Evolutionary conservation across 495 filamentous ascomycete genomes (phyloP), one percentile per base, ranked within the genome.

Genomic region (Penicillium malachiteum): DNA sequence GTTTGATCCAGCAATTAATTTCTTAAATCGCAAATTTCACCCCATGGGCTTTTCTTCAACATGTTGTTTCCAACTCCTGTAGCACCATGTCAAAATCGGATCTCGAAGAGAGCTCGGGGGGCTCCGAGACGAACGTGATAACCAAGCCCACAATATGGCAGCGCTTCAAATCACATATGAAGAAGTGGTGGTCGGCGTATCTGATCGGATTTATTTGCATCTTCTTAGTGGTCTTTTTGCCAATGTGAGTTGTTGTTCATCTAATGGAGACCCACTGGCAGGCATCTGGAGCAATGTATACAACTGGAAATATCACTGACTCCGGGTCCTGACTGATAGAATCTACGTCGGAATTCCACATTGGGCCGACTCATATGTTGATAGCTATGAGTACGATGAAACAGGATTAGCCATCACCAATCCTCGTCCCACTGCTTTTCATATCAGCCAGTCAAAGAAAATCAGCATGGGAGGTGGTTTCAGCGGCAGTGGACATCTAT

Each of bases 181-280:
- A 68, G 51, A 64, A 54, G 43, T 60, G 67, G 62, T 71, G 69
- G 66, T 71, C 66, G 66, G 33, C 55, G 0, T 69, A 71, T 52
- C 34, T 64, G 26, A 54, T 69, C n/a, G 57, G 31, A 8, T 42
- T 69, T 13, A 54, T 58, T 35, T 43, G 54, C 14, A 48, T 61
- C 8, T 50, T 71, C 7, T 44, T 71, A 1, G 55, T 69, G 5
- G 54, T 53, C 2, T 42, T 69, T 14, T 57, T 71, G 3, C 69
- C 69, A 0, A 34, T 71, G 68, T 71, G 54, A 60, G 56, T 10
- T 37, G 30, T 13, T 37, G 34, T 13, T 37, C 34, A 26, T 26
- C 21, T 26, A 26, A 26, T 26, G 21, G 4, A 26, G 21, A 26
- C 21, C 21, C 21, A 26, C 4, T 26, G 21, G 2, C 21, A 26